Conservation (phyloP, 2,329 filamentous ascomycete genomes). For the Coniochaeta pulveracea region DNA sequence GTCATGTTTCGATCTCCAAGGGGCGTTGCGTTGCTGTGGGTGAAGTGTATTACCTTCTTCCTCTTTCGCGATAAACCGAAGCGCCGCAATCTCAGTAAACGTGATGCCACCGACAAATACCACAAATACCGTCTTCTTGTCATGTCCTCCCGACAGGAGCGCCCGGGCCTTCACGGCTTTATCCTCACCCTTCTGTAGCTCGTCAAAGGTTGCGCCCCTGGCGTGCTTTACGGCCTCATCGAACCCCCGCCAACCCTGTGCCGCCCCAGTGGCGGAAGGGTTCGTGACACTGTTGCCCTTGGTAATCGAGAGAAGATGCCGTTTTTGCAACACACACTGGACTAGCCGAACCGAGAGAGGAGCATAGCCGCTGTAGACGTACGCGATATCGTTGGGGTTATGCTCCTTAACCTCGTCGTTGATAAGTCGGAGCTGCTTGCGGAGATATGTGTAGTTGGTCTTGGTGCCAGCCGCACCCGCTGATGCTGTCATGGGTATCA, state of each 20-base stretch:
- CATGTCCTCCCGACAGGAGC: slow-evolving; percentile 63
- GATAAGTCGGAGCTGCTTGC: slow-evolving; percentile 78
- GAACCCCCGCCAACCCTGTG: slow-evolving; percentile 84
- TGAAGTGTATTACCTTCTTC: slow-evolving; percentile 50
- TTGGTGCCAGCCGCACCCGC: slow-evolving; percentile 50
- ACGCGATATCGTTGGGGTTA: slow-evolving; percentile 89
- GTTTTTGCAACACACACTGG: slow-evolving; percentile 87
- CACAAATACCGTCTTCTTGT: slow-evolving; percentile 82
- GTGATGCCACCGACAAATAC: slow-evolving; percentile 97
- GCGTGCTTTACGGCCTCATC: slow-evolving; percentile 86
- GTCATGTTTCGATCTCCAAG: slow-evolving; percentile 5
- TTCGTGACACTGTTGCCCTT: slow-evolving; percentile 44
- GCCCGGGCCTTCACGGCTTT: slow-evolving; percentile 82
- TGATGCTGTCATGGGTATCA: slow-evolving; percentile 63
- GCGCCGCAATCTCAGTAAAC: slow-evolving; percentile 87
- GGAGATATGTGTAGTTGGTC: slow-evolving; percentile 82
- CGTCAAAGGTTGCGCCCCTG: slow-evolving; percentile 80
- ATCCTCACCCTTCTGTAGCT: slow-evolving; percentile 84
- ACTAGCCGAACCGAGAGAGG: slow-evolving; percentile 84
- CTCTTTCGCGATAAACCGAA: slow-evolving; percentile 80
- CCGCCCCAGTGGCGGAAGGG: slow-evolving; percentile 40
- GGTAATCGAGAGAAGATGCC: slow-evolving; percentile 62
- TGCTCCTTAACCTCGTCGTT: slow-evolving; percentile 95
- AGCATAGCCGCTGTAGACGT: slow-evolving; percentile 95
- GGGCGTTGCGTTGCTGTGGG: no score